phyloP scores from a whole-genome alignment of 805 yeast species.

The Metschnikowia koreensis region DNA sequence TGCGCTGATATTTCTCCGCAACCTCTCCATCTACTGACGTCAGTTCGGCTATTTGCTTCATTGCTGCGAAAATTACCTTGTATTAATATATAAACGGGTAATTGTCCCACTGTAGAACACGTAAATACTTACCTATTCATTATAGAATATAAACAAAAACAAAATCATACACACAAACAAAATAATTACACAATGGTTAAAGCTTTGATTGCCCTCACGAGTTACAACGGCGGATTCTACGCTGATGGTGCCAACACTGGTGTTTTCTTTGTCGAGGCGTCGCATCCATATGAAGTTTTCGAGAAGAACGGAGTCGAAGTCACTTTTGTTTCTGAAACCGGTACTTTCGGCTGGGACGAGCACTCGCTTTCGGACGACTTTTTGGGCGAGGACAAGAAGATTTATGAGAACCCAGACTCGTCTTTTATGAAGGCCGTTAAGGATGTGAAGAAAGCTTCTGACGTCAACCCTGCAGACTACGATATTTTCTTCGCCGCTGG shows the following conservation, averaged over 20 bases:
- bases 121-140: too few species aligned
- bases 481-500: conserved; percentile 60
- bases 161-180: too few species aligned
- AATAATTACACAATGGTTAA: conserved; percentile 24
- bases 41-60: background rate
- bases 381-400: conserved; percentile 45
- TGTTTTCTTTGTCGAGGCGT: conserved; percentile 54
- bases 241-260: conserved; percentile 61
- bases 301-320: conserved; percentile 50
- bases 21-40: background rate
- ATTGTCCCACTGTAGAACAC: background rate
- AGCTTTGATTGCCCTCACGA: conserved; percentile 45
- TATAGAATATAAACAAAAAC: too few species aligned
- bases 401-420: conserved; percentile 36
- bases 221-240: conserved; percentile 48
- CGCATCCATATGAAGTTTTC: conserved; percentile 56
- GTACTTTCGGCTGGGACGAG: conserved; percentile 56
- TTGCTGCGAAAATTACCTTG: background rate
- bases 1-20: background rate
- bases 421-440: conserved; percentile 39
- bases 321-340: conserved; percentile 57
- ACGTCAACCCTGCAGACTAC: conserved; percentile 48
- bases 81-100: background rate
- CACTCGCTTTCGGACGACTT: conserved; percentile 46
- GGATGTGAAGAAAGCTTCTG: conserved; percentile 46